These are phyloP conservation scores for Lipomyces anomalus DNA, from an alignment of 805 yeast species.

Conservation along the genomic window DNA sequence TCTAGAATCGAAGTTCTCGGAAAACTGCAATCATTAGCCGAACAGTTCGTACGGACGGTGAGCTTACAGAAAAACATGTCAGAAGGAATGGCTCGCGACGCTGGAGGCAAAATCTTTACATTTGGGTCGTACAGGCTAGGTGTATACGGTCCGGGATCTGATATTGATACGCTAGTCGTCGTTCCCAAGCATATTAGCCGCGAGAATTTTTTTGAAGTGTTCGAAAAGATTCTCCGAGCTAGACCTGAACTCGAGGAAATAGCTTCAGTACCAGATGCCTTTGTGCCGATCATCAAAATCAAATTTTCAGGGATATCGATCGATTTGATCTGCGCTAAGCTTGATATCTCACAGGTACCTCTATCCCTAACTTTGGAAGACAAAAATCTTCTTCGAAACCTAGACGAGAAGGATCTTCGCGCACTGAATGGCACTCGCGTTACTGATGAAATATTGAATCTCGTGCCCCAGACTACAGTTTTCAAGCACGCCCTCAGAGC, in stretches of 20 bases:
- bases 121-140: slow-evolving; percentile 93
- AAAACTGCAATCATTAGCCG: slow-evolving; percentile 63
- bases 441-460: slow-evolving; percentile 82
- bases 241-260: slow-evolving; percentile 86
- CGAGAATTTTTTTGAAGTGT: slow-evolving; percentile 81
- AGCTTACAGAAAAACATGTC: slow-evolving; percentile 82
- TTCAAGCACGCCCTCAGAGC: slow-evolving; percentile 90
- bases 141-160: slow-evolving; percentile 97
- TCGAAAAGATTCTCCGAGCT: slow-evolving; percentile 59
- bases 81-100: slow-evolving; percentile 95
- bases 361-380: slow-evolving; percentile 66
- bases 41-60: slow-evolving; percentile 78
- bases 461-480: slow-evolving; percentile 89
- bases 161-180: slow-evolving; percentile 93
- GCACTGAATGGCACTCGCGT: slow-evolving; percentile 95
- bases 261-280: slow-evolving; percentile 92
- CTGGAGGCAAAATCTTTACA: slow-evolving; percentile 96
- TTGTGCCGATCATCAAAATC: slow-evolving; percentile 91
- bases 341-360: slow-evolving; percentile 83
- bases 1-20: slow-evolving; percentile 64
- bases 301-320: slow-evolving; percentile 88
- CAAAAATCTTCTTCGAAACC: slow-evolving; percentile 74
- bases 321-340: slow-evolving; percentile 78
- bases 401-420: slow-evolving; percentile 87
- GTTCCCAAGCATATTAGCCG: slow-evolving; percentile 93